phyloP scores from a whole-genome alignment of 495 filamentous ascomycete species.

The Aspergillus kassunensis region DNA sequence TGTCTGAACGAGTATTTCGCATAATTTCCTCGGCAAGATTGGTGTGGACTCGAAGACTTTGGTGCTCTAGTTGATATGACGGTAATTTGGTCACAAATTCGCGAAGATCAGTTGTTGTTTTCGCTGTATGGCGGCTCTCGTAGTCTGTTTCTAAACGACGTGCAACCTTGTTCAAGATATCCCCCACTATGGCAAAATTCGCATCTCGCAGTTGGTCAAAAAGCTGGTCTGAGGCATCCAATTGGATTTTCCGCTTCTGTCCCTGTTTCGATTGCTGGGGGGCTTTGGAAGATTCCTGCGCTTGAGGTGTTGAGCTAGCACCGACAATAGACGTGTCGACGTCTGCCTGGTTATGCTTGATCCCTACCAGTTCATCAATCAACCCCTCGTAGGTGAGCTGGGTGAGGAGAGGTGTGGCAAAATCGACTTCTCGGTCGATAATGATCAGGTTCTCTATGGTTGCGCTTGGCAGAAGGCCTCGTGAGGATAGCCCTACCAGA shows the following conservation, averaged over 20 bases:
- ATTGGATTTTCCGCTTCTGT: constrained; percentile 83
- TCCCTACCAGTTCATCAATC: constrained; percentile 90
- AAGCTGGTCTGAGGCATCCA: constrained; percentile 86
- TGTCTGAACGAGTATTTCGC: constrained; percentile 80
- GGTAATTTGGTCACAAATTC: constrained; percentile 91
- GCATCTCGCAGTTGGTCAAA: constrained; percentile 86
- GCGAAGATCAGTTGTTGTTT: constrained; percentile 82
- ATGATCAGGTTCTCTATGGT: constrained; percentile 87
- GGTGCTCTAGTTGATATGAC: constrained; percentile 88
- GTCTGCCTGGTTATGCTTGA: constrained; percentile 83
- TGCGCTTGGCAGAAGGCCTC: constrained; percentile 76
- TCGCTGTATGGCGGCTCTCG: constrained; percentile 81
- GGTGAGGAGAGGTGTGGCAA: constrained; percentile 83
- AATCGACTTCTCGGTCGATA: constrained; percentile 92
- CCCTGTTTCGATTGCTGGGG: constrained; percentile 53
- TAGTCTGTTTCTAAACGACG: constrained; percentile 83
- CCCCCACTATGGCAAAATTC: constrained; percentile 92
- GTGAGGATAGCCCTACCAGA: constrained; percentile 52
- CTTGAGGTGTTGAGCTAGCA: constrained; percentile 53
- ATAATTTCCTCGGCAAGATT: constrained; percentile 91
- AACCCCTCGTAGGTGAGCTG: constrained; percentile 97
- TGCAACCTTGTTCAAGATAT: constrained; percentile 84
- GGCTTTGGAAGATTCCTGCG: constrained; percentile 50
- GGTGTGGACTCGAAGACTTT: constrained; percentile 86
- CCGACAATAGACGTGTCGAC: constrained; percentile 92